phyloP scores from a whole-genome alignment of 176 grass and related monocot genomes.

The Musa beccarii region DNA sequence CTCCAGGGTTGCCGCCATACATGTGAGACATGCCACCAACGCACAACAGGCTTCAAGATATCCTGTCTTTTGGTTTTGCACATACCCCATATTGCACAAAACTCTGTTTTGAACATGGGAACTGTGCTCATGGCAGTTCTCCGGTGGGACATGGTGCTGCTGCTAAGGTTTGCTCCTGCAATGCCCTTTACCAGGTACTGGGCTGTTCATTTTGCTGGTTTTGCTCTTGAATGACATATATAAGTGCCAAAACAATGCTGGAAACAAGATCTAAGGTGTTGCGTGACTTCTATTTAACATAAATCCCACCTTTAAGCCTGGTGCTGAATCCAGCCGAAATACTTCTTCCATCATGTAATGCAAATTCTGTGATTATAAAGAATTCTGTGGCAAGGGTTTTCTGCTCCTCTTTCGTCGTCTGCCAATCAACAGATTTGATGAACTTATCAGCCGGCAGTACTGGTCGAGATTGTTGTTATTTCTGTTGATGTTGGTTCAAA shows the following conservation, averaged over 20 bases:
- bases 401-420: too few relatives aligned
- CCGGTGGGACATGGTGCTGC: background rate
- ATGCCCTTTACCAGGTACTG: background rate
- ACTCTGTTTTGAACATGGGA: constrained; percentile 2
- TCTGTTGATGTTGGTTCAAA: too few relatives aligned
- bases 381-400: too few relatives aligned
- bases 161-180: constrained; percentile 2
- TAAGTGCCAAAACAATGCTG: constrained; percentile 3
- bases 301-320: background rate
- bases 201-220: constrained; percentile 5
- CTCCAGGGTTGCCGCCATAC: constrained; percentile 50
- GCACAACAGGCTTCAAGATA: background rate
- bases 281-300: background rate
- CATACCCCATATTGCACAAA: constrained; percentile 3
- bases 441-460: too few relatives aligned
- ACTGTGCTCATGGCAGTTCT: background rate
- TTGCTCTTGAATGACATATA: constrained; percentile 14
- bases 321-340: background rate
- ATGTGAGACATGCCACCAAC: constrained; percentile 23
- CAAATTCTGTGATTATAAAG: too few relatives aligned
- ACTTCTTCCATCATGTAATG: too few relatives aligned
- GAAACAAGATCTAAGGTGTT: background rate
- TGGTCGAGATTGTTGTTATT: too few relatives aligned
- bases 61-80: background rate
- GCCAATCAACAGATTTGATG: too few relatives aligned